phyloP scores from a whole-genome alignment of 2,329 filamentous ascomycete genomes.

The Pseudonectria foliicola region DNA sequence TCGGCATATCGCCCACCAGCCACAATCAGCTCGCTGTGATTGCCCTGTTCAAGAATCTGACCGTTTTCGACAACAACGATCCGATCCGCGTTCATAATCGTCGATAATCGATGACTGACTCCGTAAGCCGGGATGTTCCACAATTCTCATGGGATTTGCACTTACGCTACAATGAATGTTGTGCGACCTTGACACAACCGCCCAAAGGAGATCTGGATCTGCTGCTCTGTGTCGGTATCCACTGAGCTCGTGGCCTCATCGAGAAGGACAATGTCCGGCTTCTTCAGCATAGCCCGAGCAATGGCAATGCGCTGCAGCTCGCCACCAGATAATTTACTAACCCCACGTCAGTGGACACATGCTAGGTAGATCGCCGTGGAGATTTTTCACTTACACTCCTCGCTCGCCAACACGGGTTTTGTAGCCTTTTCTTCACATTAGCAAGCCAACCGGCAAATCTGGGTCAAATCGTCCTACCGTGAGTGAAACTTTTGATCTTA shows the following conservation, averaged over 20 bases:
- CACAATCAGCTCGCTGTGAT: constrained; percentile 50
- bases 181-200: constrained; percentile 54
- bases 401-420: constrained; percentile 44
- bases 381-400: constrained; percentile 33
- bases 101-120: constrained; percentile 58
- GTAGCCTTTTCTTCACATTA: constrained; percentile 32
- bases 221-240: constrained; percentile 61
- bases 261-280: constrained; percentile 67
- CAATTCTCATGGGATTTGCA: neutral
- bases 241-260: constrained; percentile 77
- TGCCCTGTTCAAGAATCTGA: constrained; percentile 55
- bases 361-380: too few species aligned
- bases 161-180: constrained; percentile 59
- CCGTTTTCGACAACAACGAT: constrained; percentile 61
- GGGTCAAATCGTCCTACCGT: constrained; percentile 35
- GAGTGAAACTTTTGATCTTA: constrained; percentile 46
- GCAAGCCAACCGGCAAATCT: neutral
- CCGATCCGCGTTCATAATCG: constrained; percentile 61
- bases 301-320: constrained; percentile 62
- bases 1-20: constrained; percentile 55
- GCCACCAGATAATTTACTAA: constrained; percentile 57
- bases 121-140: constrained; percentile 4
- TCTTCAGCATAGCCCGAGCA: constrained; percentile 65
- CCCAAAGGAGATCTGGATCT: constrained; percentile 56
- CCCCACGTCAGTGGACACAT: constrained; percentile 14